Evolutionary conservation across 2,329 filamentous ascomycete genomes (phyloP), one percentile per base, ranked within the genome.

Genomic region (Blumeria graminis): DNA sequence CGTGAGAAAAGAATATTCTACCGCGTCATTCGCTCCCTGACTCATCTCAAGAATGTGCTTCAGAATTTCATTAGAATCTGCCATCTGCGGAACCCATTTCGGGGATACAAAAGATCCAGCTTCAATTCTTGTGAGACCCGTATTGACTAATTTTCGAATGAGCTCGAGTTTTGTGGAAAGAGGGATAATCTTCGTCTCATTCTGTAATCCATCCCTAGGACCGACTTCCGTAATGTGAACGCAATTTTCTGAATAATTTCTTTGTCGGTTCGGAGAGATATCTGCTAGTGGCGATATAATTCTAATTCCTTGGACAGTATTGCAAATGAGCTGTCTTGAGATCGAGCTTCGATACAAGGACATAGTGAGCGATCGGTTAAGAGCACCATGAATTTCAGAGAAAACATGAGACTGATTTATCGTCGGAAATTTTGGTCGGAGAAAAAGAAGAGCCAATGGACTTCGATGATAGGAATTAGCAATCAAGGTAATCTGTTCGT

Each of bases 11-110:
- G 85, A 84, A 67, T 88, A 92, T 33, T 79, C 81, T 55, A 89
- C 74, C 1, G 77, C 75, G 1, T 66, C 64, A 0, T 71, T 69
- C 0, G 81, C 75, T 22, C 71, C 65, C 7, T 80, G 75, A 14
- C 76, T 75, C 38, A 72, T 70, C 45, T 75, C 69, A 11, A 87
- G 72, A 56, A 88, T 71, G 63, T 85, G 78, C 60, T 82, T 70
- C 57, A 92, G 75, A 51, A 92, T 85, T 43, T 84, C 75, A 65
- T 77, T 76, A 1, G 86, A 89, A 63, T 85, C 83, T 60, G 81
- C 81, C 85, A 90, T 89, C 82, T 92, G 87, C 3, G 87, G 86
- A 54, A 89, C 81, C 77, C 84, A 89, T 76, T 85, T 87, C 1
- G 86, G 84, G 51, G 83, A 78, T 9, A 93, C 86, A 64, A 93